Conservation (phyloP, 163 green algal species). For the Scenedesmus sp. region DNA sequence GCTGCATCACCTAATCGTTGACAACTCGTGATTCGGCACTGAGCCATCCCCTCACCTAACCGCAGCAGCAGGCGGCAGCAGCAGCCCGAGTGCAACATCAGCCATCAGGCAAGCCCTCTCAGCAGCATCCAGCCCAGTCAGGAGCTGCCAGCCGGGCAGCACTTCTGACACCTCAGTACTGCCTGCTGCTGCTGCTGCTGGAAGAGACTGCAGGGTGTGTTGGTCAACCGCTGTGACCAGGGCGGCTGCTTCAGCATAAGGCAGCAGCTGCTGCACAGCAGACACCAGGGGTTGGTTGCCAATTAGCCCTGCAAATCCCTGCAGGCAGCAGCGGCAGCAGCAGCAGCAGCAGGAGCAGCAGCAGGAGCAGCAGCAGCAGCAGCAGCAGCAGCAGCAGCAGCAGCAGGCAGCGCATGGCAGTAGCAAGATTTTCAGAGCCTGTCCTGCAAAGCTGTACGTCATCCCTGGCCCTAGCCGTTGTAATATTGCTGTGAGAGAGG, state of each 20-base stretch:
- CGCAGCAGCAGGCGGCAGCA: not conserved
- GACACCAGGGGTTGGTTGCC: not conserved
- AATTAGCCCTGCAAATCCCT: not conserved
- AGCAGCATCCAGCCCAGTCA: not conserved
- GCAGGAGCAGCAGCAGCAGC: not conserved
- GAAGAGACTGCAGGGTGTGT: not conserved
- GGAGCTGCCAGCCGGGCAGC: not conserved
- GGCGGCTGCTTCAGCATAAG: not conserved
- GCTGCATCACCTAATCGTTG: not conserved
- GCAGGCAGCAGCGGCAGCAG: not conserved
- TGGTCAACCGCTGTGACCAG: not conserved
- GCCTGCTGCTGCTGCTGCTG: not conserved
- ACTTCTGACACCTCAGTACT: not conserved
- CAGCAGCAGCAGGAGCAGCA: not conserved
- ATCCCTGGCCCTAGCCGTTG: no score
- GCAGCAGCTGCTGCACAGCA: not conserved
- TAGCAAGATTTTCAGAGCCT: not conserved
- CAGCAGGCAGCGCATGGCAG: not conserved
- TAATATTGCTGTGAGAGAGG: no score
- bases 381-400: not conserved
- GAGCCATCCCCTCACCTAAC: not conserved
- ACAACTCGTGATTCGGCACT: not conserved
- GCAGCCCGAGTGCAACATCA: not conserved
- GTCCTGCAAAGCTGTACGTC: not conserved
- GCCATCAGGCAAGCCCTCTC: not conserved